Evolutionary conservation across 306 rosid species (phyloP).

Genomic region (Myrica gale): DNA sequence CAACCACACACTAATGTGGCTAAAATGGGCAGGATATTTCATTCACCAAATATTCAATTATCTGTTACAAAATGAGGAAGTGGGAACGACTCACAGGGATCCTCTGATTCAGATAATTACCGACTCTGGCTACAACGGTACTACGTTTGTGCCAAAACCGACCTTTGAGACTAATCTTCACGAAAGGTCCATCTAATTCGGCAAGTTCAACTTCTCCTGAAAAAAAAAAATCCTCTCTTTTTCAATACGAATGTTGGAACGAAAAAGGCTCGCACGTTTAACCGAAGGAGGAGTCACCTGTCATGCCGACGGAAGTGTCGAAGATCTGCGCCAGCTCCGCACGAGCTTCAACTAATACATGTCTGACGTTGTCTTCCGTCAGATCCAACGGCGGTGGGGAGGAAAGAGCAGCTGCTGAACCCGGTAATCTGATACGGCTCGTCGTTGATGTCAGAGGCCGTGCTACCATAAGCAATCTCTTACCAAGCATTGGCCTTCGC

Average conservation of each 20-base stretch:
- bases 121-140: constrained; percentile 64
- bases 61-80: not conserved
- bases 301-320: constrained; percentile 85
- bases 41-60: not conserved
- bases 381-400: constrained; percentile 64
- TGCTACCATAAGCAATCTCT: not conserved
- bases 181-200: constrained; percentile 85
- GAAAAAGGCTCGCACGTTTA: not conserved
- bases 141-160: constrained; percentile 94
- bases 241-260: not conserved
- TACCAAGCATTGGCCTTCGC: not conserved
- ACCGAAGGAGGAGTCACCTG: constrained; percentile 38
- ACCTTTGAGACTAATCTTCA: constrained; percentile 80
- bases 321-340: constrained; percentile 68
- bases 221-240: not conserved
- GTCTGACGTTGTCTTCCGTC: constrained; percentile 65
- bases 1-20: not conserved
- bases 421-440: constrained; percentile 20
- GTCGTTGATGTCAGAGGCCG: not conserved
- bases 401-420: constrained; percentile 42
- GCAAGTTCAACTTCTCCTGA: constrained; percentile 70
- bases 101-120: constrained; percentile 77
- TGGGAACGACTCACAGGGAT: constrained; percentile 64
- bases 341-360: constrained; percentile 68
- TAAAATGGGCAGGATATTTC: not conserved